Evolutionary conservation across 73 alveolate species (phyloP).

Genomic region (Paramecium sexaurelia): DNA sequence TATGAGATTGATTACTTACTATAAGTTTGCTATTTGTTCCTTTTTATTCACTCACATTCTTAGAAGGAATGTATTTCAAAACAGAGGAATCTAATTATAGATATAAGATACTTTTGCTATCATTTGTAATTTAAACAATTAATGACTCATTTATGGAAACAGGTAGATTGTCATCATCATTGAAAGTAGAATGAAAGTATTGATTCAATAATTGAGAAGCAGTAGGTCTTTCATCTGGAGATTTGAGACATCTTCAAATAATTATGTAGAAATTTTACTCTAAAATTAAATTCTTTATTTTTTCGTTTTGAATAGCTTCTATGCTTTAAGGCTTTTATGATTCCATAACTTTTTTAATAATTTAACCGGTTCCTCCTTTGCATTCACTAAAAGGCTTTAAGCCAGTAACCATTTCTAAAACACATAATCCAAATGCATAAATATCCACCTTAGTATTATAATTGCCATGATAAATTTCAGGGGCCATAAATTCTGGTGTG

Average conservation of each 20-base stretch:
- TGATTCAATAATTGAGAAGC: slow-evolving; percentile 20
- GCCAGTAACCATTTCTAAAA: slow-evolving; percentile 97
- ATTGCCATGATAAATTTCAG: slow-evolving; percentile 98
- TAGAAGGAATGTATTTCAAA: background rate
- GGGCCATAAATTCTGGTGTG: slow-evolving; percentile 99
- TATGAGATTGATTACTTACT: background rate
- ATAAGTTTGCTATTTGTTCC: background rate
- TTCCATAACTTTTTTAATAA: slow-evolving; percentile 88
- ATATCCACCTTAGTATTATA: slow-evolving; percentile 98
- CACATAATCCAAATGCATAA: slow-evolving; percentile 99
- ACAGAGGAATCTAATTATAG: slow-evolving; percentile 27
- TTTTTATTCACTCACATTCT: background rate
- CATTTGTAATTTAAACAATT: background rate
- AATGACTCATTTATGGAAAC: background rate
- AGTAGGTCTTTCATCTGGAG: slow-evolving; percentile 59
- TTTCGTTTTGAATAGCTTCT: slow-evolving; percentile 43
- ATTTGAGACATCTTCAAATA: background rate
- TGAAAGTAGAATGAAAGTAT: background rate
- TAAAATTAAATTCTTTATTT: slow-evolving; percentile 41
- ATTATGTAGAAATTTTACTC: slow-evolving; percentile 6
- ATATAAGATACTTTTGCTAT: slow-evolving; percentile 15
- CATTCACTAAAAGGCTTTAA: slow-evolving; percentile 97
- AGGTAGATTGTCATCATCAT: slow-evolving; percentile 54
- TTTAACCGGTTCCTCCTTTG: slow-evolving; percentile 84
- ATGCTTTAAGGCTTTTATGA: slow-evolving; percentile 42